Evolutionary conservation across 2,329 filamentous ascomycete species (phyloP), one percentile per base, ranked within the genome.

Genomic region (Albophoma yamanashiensis): DNA sequence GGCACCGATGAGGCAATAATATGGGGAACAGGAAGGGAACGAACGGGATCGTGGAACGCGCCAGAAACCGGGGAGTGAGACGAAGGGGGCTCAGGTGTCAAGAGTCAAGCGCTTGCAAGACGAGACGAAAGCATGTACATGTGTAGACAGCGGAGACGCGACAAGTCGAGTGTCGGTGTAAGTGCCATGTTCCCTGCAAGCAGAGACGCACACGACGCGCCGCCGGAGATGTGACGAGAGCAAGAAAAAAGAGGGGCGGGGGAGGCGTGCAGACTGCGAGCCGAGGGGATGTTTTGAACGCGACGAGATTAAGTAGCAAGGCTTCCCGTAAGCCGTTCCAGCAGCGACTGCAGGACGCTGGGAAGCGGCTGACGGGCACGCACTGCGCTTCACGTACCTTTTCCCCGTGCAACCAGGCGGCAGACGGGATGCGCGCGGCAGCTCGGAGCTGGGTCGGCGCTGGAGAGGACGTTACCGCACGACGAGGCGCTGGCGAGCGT

Each of bases 401-500:
- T 31, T 36, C 12, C 27, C 8, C 11, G 56, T 55, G 56, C 57
- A 42, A 56, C 12, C 55, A 58, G 36, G 22, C 56, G 25, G 31
- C 25, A 17, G 39, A 12, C 58, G 40, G 40, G 40, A 55, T 36
- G 60, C 47, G 57, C 55, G 58, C 60, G 55, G 56, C 38, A 56
- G 39, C 58, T 63, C 38, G 53, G 55, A 58, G 57, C 55, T 38
- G 55, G 17, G n/a, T 31, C 50, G 50, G 39, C 50, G 58, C n/a
- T 55, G 20, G 55, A 8, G 9, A n/a, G 25, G 55, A 57, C 39
- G 57, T 58, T 50, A 60, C 40, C 40, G 55, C 62, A 61, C 60
- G 62, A 64, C 61, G 61, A 63, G 57, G 63, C 62, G 62, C 59
- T 55, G 59, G 55, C 61, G 57, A 60, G 61, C 62, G 60, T 62